A percentile compares a stretch with the other conserved stretches of the same genome.
These are phyloP conservation scores for Fusarium scirpi DNA, from an alignment of 2,329 filamentous ascomycete genomes.

Conservation along the genomic window DNA sequence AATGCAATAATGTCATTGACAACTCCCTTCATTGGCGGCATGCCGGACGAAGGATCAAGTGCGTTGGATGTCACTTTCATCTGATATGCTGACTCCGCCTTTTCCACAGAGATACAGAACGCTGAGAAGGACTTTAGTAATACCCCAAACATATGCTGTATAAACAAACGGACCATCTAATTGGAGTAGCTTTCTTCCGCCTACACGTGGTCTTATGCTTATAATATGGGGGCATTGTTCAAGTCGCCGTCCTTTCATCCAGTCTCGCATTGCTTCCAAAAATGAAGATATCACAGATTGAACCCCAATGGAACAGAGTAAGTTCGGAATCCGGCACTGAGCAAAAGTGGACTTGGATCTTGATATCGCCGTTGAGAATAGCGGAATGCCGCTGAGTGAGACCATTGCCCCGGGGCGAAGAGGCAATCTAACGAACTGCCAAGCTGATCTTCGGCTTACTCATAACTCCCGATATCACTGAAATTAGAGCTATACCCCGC, in stretches of 20 bases:
- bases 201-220: neutral
- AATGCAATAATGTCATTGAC: neutral
- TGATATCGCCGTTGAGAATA: neutral
- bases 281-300: accelerated
- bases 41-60: neutral
- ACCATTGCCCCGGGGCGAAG: neutral
- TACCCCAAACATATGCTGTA: neutral
- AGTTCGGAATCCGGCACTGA: neutral
- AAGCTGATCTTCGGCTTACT: neutral
- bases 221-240: neutral
- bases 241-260: neutral
- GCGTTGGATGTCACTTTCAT: neutral
- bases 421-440: neutral
- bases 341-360: neutral
- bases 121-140: neutral
- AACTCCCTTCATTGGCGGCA: neutral
- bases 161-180: neutral
- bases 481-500: neutral
- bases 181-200: neutral
- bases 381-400: conserved; percentile 25
- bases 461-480: neutral
- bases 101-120: neutral
- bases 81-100: neutral
- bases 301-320: neutral
- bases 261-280: neutral